These are phyloP conservation scores for Fomitopsis palustris DNA, from an alignment of 1,284 basidiomycete genomes.

Conservation along the genomic window DNA sequence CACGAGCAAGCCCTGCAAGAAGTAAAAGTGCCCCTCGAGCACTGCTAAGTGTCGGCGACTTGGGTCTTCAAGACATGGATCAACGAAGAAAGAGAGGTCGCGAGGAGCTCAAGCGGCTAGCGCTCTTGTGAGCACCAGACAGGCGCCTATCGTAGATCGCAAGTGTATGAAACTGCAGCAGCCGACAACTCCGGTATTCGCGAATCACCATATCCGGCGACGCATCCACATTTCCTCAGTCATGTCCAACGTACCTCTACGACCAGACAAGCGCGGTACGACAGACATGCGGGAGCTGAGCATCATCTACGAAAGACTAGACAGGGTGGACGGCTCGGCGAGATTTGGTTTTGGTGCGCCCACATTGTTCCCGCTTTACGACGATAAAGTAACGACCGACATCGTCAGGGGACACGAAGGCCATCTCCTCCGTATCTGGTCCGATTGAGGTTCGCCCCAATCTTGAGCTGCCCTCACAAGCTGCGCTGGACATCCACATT, in stretches of 20 bases:
- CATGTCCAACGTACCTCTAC: neutral
- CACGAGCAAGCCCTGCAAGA: too few species aligned
- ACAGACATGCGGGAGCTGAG: conserved; percentile 26
- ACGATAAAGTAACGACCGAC: neutral
- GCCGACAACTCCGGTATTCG: too few species aligned
- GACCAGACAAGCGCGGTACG: conserved; percentile 26
- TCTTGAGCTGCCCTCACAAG: conserved; percentile 63
- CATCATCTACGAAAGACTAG: conserved; percentile 42
- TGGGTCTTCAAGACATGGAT: too few species aligned
- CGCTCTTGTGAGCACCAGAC: too few species aligned
- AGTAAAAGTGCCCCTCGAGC: too few species aligned
- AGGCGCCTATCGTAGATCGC: too few species aligned
- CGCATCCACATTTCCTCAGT: neutral
- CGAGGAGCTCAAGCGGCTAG: too few species aligned
- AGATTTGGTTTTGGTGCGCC: conserved; percentile 56
- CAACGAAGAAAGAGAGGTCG: too few species aligned
- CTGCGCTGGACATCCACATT: conserved; percentile 67
- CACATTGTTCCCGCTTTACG: neutral
- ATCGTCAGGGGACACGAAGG: conserved; percentile 39
- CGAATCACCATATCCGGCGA: too few species aligned
- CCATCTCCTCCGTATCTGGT: conserved; percentile 68
- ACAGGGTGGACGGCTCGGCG: conserved; percentile 64
- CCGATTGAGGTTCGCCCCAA: conserved; percentile 71
- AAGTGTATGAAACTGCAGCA: too few species aligned
- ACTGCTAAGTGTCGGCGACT: too few species aligned